Conservation (phyloP, 352 stramenopile genomes). For the Blastocystis sp. region DNA sequence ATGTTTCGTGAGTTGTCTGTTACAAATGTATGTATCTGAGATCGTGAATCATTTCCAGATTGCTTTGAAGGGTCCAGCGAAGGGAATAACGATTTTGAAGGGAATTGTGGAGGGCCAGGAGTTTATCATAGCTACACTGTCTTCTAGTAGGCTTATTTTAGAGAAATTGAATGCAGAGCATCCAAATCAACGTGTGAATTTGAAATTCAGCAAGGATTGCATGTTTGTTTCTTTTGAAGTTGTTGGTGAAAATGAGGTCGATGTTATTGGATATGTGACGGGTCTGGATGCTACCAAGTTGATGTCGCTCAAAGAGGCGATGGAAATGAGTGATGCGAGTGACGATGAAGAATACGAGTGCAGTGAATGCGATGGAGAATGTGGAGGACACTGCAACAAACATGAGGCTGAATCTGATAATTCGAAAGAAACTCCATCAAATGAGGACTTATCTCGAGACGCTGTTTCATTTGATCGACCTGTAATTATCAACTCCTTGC, state of each 20-base stretch:
- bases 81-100: background rate
- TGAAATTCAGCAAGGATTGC: conserved; percentile 55
- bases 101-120: conserved; percentile 57
- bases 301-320: conserved; percentile 45
- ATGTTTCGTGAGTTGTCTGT: conserved; percentile 46
- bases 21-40: background rate
- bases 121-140: conserved; percentile 36
- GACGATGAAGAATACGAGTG: conserved; percentile 48
- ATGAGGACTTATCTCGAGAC: conserved; percentile 12
- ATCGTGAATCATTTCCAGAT: background rate
- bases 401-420: conserved; percentile 51
- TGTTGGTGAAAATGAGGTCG: conserved; percentile 18
- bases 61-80: background rate
- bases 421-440: background rate
- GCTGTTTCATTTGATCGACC: conserved; percentile 1
- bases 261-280: conserved; percentile 34
- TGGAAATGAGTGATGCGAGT: conserved; percentile 21
- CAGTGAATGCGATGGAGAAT: conserved; percentile 36
- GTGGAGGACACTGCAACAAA: conserved; percentile 22
- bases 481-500: background rate
- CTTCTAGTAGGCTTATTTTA: background rate
- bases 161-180: background rate
- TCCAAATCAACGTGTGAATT: background rate
- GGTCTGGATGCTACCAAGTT: conserved; percentile 26
- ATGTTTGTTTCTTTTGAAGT: conserved; percentile 45